phyloP scores from a whole-genome alignment of 306 rosid genomes.

The Rosa rugosa region DNA sequence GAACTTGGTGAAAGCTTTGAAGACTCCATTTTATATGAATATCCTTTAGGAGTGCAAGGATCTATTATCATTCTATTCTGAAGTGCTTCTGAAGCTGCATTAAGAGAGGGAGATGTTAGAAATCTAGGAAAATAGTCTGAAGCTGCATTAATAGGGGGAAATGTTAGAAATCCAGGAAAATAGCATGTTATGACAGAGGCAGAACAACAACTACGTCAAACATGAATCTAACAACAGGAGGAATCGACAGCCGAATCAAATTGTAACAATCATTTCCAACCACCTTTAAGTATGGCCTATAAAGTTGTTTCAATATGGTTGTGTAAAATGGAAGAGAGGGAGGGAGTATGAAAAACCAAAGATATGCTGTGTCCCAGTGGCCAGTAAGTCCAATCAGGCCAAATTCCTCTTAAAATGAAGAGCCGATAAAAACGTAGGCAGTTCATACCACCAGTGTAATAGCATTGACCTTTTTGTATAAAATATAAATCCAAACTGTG shows the following conservation, averaged over 20 bases:
- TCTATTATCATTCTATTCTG: conserved; percentile 48
- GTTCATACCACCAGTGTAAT: neutral
- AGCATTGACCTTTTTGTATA: neutral
- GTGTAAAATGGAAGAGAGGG: neutral
- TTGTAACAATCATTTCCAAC: neutral
- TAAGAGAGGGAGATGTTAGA: conserved; percentile 30
- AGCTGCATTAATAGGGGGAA: conserved; percentile 56
- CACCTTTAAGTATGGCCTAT: neutral
- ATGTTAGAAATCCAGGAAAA: conserved; percentile 15
- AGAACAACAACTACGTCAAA: neutral
- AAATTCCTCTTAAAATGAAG: neutral
- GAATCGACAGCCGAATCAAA: neutral
- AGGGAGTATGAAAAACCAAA: neutral
- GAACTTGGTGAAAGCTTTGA: conserved; percentile 55
- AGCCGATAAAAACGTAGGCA: neutral
- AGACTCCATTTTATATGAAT: conserved; percentile 46
- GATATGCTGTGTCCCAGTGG: neutral
- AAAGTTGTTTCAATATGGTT: neutral
- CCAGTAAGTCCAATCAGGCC: neutral
- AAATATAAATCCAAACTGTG: neutral
- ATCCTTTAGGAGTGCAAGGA: conserved; percentile 92
- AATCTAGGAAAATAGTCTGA: conserved; percentile 23
- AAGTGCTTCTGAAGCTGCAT: conserved; percentile 66
- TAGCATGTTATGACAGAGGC: neutral
- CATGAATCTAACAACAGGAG: neutral